Base-by-base conservation (phyloP, 371 early-diverging fungal genomes). In the Entomophthora muscae region DNA sequence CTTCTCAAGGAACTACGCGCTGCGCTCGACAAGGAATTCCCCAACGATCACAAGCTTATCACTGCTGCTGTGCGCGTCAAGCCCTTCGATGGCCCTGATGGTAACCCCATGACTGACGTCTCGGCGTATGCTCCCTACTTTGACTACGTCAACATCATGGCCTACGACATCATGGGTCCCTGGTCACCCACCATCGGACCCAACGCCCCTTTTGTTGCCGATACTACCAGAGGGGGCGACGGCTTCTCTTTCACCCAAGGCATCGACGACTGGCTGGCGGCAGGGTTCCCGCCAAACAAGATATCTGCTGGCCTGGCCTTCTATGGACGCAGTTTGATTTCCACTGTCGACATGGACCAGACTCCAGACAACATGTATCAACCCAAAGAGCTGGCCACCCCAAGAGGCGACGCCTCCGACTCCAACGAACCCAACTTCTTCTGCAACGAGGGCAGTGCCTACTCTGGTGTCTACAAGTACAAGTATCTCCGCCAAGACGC, bases 131-230 rank as follows among this genome's bases (percentile, higher is more conserved):
- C 78, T 12, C 78, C 78, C 32, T 78, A 73, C 66, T 75, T 85
- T 54, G 84, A 84, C 64, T 83, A 74, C 64, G 76, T 86, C 64
- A 79, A 82, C 60, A 66, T 86, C 21, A 75, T 83, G 80, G 74
- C 77, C 78, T 67, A 78, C 52, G 80, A 82, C 54, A 75, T n/a
- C n/a, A n/a, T n/a, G n/a, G n/a, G n/a, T n/a, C n/a, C n/a, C n/a
- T n/a, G n/a, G n/a, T n/a, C n/a, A n/a, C n/a, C n/a, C n/a, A n/a
- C n/a, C n/a, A n/a, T n/a, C n/a, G n/a, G n/a, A n/a, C n/a, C n/a
- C n/a, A n/a, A n/a, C n/a, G n/a, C n/a, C n/a, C n/a, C n/a, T n/a
- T n/a, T n/a, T n/a, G n/a, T n/a, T n/a, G n/a, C 62, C 2, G 62
- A 51, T 29, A 62, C 62, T 23, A 86, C 87, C 0, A 12, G 24